phyloP scores from a whole-genome alignment of 192 early-diverging fungal genomes.

The Linnemannia exigua region DNA sequence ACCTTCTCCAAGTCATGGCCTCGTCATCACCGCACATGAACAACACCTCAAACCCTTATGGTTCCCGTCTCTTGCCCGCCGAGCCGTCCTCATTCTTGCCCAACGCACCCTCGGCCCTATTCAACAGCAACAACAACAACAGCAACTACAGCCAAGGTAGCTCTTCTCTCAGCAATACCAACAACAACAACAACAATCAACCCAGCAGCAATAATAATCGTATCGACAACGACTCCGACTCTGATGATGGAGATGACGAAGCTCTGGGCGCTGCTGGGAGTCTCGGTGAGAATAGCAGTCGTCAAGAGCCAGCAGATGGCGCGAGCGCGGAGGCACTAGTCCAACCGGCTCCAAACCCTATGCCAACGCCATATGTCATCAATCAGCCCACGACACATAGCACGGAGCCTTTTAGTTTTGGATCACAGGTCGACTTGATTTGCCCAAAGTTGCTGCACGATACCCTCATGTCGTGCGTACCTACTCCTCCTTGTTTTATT shows the following conservation, averaged over 20 bases:
- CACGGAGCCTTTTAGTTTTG: slow-evolving; percentile 39
- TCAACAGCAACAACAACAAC: neutral
- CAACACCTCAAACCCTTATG: slow-evolving; percentile 9
- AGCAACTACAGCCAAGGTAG: neutral
- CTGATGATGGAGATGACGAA: slow-evolving; percentile 11
- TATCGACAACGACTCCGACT: slow-evolving; percentile 2
- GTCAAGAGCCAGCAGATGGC: neutral
- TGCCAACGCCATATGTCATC: slow-evolving; percentile 46
- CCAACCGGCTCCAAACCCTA: slow-evolving; percentile 41
- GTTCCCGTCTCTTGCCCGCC: slow-evolving; percentile 22
- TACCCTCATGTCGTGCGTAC: slow-evolving; percentile 49
- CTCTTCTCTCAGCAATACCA: too few relatives aligned
- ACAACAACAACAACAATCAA: neutral
- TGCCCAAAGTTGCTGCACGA: slow-evolving; percentile 46
- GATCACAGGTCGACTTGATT: slow-evolving; percentile 29
- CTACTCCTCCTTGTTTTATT: neutral
- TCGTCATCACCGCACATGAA: neutral
- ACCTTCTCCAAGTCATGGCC: neutral
- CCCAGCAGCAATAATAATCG: neutral
- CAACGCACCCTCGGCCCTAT: neutral
- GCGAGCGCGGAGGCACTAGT: slow-evolving; percentile 15
- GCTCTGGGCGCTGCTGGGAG: neutral
- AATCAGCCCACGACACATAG: slow-evolving; percentile 40
- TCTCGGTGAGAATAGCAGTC: neutral
- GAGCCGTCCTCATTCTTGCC: slow-evolving; percentile 22